Evolutionary conservation across 345 rosid genomes (phyloP), one percentile per base, ranked within the genome.

Genomic region (Lumnitzera racemosa): DNA sequence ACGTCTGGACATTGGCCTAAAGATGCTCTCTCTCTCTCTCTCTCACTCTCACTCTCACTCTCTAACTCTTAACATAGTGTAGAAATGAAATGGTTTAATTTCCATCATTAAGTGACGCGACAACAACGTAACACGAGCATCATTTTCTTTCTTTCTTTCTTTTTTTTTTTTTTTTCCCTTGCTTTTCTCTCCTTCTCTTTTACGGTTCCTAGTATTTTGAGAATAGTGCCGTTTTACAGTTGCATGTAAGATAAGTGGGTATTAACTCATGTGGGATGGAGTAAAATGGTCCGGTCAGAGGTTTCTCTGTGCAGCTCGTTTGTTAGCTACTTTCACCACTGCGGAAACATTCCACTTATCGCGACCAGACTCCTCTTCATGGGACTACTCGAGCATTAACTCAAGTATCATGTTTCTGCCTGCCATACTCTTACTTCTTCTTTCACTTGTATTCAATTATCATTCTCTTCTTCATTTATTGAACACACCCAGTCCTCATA

Each of bases 1-100:
- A 57, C 60, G n/a, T 57, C 60, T 57, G 41, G 60, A 57, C 60
- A 57, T 57, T 57, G 17, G 41, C 46, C 60, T 49, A 57, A 57
- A 57, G 60, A 57, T 57, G 60, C 58, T 46, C 58, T 55, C 58
- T 13, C 57, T 3, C 54, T 14, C 54, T 16, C 24, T 17, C 54
- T 9, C 54, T 55, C 49, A 12, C 48, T 57, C 49, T 17, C 16
- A 23, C 11, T 5, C 47, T 48, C 24, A 11, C 14, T 56, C 24
- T 56, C 59, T 36, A 2, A 2, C 54, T 16, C 20, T 20, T 20
- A 27, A 27, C 5, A 27, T 27, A 27, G 31, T 2, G 31, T 27
- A 27, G 31, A 27, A 27, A 27, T 5, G 31, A 27, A 36, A 36
- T 4, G 43, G 43, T 36, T 20, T 36, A 36, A 36, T 36, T 36